Evolutionary conservation across 495 filamentous ascomycete genomes (phyloP).

Genomic region (Penicillium arizonense): DNA sequence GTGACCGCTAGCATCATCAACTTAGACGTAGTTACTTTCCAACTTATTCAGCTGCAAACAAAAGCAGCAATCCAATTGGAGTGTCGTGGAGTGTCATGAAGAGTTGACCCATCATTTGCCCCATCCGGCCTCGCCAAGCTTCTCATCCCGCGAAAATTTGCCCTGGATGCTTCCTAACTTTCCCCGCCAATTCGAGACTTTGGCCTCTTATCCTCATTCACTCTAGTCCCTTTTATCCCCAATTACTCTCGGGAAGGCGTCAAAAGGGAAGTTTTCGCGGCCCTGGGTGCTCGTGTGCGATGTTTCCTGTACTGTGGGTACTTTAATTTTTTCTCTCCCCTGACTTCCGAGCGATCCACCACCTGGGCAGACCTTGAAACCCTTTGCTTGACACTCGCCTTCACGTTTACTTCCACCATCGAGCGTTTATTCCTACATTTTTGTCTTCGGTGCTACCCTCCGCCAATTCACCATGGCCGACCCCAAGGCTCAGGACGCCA

Average conservation of each 20-base stretch:
- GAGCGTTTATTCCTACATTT: not conserved
- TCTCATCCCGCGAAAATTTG: slow-evolving; percentile 21
- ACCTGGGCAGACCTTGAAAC: slow-evolving; percentile 3
- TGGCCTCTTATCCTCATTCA: slow-evolving; percentile 4
- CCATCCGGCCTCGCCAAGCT: slow-evolving; percentile 15
- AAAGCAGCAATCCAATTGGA: not conserved
- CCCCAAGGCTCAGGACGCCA: slow-evolving; percentile 22
- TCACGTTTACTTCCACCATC: not conserved
- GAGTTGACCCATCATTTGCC: slow-evolving; percentile 3
- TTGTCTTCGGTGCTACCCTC: slow-evolving; percentile 24
- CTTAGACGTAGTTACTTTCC: too few species aligned
- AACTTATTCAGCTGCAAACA: too few species aligned
- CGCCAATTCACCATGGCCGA: slow-evolving; percentile 22
- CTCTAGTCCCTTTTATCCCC: slow-evolving; percentile 8
- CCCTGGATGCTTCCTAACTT: slow-evolving; percentile 10
- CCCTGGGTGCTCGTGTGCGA: slow-evolving; percentile 20
- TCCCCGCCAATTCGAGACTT: slow-evolving; percentile 17
- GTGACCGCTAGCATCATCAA: too few species aligned
- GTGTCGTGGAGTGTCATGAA: not conserved
- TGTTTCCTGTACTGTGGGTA: slow-evolving; percentile 23
- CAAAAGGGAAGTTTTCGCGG: not conserved
- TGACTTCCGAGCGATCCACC: slow-evolving; percentile 1
- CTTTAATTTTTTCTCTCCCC: slow-evolving; percentile 17
- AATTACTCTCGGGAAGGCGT: not conserved
- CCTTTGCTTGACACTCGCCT: slow-evolving; percentile 1